Evolutionary conservation across 1,284 basidiomycete species (phyloP).

Genomic region (Ceratobasidium sp.): DNA sequence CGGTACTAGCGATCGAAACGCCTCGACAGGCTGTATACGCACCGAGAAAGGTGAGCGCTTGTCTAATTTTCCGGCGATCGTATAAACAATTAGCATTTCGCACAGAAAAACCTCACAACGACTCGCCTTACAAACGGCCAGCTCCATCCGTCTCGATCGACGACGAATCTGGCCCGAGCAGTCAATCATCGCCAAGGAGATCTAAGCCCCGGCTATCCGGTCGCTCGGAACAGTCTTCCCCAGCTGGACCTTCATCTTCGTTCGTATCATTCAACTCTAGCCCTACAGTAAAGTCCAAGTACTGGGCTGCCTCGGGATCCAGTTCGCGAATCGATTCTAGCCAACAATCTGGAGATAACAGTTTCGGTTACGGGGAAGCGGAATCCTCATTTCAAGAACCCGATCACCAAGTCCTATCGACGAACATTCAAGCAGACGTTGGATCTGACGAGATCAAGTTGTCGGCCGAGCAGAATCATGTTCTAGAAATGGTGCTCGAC

Average conservation of each 20-base stretch:
- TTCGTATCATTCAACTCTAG: background rate
- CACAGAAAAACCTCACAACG: background rate
- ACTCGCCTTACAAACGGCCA: background rate
- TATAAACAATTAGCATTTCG: no score
- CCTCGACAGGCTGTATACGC: constrained; percentile 1
- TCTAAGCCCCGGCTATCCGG: background rate
- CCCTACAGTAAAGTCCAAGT: background rate
- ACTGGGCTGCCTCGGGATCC: background rate
- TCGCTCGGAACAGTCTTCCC: background rate
- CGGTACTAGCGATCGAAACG: background rate
- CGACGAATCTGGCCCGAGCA: background rate
- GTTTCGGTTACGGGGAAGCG: no score
- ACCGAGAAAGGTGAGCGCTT: background rate
- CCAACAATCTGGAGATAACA: no score
- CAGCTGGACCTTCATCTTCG: background rate
- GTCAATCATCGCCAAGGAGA: background rate
- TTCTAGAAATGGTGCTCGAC: constrained; percentile 32
- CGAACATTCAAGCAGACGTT: background rate
- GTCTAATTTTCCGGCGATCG: background rate
- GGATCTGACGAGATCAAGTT: background rate
- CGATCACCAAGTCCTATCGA: background rate
- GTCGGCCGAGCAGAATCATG: constrained; percentile 38
- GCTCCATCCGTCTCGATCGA: background rate
- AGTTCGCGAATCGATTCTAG: no score
- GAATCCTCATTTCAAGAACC: no score